Percentiles rank a stretch among this genome's conserved stretches.
phyloP scores from a whole-genome alignment of 2,329 filamentous ascomycete genomes.

The Ceratocystis lukuohia region DNA sequence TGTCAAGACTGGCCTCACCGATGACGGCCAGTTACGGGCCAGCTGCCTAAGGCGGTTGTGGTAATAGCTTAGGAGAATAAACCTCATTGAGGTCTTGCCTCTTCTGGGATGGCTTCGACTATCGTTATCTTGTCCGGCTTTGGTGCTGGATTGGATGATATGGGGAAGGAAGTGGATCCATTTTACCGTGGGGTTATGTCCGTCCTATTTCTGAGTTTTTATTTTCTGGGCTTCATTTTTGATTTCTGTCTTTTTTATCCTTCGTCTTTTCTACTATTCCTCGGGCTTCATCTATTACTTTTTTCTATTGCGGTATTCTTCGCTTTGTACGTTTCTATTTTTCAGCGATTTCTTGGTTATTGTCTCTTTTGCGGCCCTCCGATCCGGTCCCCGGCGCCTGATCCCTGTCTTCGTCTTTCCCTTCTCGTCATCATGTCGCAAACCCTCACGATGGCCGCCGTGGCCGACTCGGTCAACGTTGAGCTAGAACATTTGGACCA shows the following conservation, averaged over 20 bases:
- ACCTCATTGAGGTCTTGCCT: conserved; percentile 5
- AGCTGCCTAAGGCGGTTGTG: conserved; percentile 1
- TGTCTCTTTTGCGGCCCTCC: neutral
- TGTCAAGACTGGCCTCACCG: neutral
- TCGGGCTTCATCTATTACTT: neutral
- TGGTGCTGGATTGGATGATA: conserved; percentile 1
- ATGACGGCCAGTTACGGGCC: neutral
- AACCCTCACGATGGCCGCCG: conserved; percentile 18
- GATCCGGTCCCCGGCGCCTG: neutral
- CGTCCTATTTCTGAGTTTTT: neutral
- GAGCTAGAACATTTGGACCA: conserved; percentile 15
- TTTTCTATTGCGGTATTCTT: neutral
- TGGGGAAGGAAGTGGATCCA: neutral
- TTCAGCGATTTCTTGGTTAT: neutral
- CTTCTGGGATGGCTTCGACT: conserved; percentile 8
- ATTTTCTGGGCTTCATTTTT: neutral
- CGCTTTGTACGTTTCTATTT: neutral
- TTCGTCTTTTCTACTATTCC: neutral
- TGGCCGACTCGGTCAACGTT: conserved; percentile 16
- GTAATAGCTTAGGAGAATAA: conserved; percentile 9
- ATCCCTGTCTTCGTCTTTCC: neutral
- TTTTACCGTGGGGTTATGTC: neutral
- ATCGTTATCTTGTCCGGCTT: conserved; percentile 6
- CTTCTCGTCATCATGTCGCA: conserved; percentile 14
- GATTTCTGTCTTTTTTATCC: neutral